These are phyloP conservation scores for Trifolium fragiferum DNA, from an alignment of 306 rosid species.

Conservation along the genomic window DNA sequence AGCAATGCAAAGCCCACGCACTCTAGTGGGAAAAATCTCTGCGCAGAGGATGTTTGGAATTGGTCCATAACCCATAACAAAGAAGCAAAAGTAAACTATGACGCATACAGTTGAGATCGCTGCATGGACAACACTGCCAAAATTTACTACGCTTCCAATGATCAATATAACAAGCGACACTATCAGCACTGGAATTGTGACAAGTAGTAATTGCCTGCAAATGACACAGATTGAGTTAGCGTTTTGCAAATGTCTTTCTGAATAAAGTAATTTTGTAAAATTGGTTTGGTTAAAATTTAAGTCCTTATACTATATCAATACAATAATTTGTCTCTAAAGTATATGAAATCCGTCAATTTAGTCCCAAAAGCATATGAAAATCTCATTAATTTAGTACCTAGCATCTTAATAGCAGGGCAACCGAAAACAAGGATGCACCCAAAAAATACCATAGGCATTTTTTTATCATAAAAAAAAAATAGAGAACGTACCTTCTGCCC, in stretches of 20 bases:
- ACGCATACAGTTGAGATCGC: conserved; percentile 70
- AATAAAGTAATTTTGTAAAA: not conserved
- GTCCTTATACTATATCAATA: no score
- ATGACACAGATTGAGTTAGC: conserved; percentile 14
- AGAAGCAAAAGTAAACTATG: conserved; percentile 63
- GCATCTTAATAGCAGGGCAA: not conserved
- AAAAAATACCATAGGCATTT: no score
- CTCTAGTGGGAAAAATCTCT: conserved; percentile 82
- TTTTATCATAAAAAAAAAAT: no score
- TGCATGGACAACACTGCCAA: conserved; percentile 60
- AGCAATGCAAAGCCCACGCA: conserved; percentile 85
- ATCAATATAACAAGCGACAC: conserved; percentile 60
- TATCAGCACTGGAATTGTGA: conserved; percentile 74
- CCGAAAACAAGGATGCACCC: not conserved
- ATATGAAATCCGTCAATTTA: no score
- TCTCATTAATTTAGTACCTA: no score
- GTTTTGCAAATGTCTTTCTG: not conserved
- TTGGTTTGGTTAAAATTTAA: no score
- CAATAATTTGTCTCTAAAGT: no score
- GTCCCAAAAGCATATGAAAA: no score
- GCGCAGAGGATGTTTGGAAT: conserved; percentile 81
- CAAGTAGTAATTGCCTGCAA: conserved; percentile 69
- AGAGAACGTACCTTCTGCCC: conserved; percentile 65
- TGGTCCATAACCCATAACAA: conserved; percentile 80
- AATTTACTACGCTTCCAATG: conserved; percentile 46